Evolutionary conservation across 2,329 filamentous ascomycete genomes (phyloP).

Genomic region (Epichloe coenophiala): DNA sequence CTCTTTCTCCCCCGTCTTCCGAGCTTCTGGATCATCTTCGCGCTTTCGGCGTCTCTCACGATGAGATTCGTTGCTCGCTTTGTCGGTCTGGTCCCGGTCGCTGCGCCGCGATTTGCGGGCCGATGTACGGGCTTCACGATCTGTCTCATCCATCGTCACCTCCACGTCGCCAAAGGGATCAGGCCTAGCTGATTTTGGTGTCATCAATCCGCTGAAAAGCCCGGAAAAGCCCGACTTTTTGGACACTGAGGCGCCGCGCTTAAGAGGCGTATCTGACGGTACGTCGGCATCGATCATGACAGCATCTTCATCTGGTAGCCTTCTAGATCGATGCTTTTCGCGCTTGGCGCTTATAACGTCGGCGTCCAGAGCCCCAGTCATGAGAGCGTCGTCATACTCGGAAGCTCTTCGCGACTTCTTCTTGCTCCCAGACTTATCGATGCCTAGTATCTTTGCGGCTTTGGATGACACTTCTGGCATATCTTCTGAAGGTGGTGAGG

Average conservation of each 20-base stretch:
- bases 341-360: constrained; percentile 19
- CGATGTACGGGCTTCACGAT: constrained; percentile 47
- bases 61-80: constrained; percentile 34
- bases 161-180: constrained; percentile 38
- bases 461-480: constrained; percentile 54
- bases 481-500: constrained; percentile 62
- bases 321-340: constrained; percentile 21
- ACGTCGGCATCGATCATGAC: constrained; percentile 23
- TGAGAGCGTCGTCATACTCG: constrained; percentile 37
- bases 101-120: constrained; percentile 47
- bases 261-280: constrained; percentile 19
- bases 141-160: constrained; percentile 35
- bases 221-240: constrained; percentile 43
- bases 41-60: constrained; percentile 41
- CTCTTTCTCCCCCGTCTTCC: constrained; percentile 42
- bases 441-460: constrained; percentile 63
- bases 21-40: constrained; percentile 42
- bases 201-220: constrained; percentile 48
- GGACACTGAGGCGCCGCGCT: constrained; percentile 23
- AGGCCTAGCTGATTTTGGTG: constrained; percentile 28
- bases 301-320: constrained; percentile 24
- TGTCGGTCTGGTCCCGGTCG: constrained; percentile 31
- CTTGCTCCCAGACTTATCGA: constrained; percentile 28
- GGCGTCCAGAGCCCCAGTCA: constrained; percentile 29
- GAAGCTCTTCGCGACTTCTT: constrained; percentile 32